phyloP scores from a whole-genome alignment of 768 basidiomycete genomes.

The Tylopilus subfusipes region DNA sequence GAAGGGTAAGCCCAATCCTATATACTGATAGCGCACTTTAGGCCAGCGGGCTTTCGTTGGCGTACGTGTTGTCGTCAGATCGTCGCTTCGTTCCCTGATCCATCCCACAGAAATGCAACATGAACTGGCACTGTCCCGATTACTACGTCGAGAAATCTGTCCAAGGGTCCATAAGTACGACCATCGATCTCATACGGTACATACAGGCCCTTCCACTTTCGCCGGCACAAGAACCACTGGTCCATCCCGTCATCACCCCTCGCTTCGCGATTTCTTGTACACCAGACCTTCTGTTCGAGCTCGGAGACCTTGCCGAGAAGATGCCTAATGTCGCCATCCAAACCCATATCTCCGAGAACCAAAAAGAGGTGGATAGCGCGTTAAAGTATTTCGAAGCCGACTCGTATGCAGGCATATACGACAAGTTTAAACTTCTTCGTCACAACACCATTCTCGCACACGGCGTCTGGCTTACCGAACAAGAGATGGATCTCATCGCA shows the following conservation, averaged over 20 bases:
- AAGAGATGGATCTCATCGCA: conserved; percentile 72
- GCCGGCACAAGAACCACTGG: conserved; percentile 47
- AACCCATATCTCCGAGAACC: conserved; percentile 91
- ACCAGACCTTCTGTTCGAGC: conserved; percentile 52
- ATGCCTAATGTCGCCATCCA: conserved; percentile 74
- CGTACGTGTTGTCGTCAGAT: conserved; percentile 40
- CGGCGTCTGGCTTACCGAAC: conserved; percentile 71
- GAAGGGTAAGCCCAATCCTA: conserved; percentile 42
- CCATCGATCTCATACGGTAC: conserved; percentile 62
- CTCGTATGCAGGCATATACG: conserved; percentile 82
- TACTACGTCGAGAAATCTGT: conserved; percentile 66
- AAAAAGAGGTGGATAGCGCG: conserved; percentile 63
- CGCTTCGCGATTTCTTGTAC: conserved; percentile 96
- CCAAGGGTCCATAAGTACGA: conserved; percentile 56
- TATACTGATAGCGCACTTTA: conserved; percentile 20
- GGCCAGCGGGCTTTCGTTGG: conserved; percentile 87
- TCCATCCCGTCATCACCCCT: conserved; percentile 90
- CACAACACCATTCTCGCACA: conserved; percentile 85
- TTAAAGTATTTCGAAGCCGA: conserved; percentile 61
- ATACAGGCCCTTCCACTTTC: conserved; percentile 54
- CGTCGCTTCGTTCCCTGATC: conserved; percentile 2
- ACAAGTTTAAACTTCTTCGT: conserved; percentile 69
- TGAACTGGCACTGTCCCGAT: conserved; percentile 62
- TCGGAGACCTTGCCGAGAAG: conserved; percentile 57
- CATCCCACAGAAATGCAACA: conserved; percentile 32